phyloP scores from a whole-genome alignment of 495 filamentous ascomycete species.

The Talaromyces thailandensis region DNA sequence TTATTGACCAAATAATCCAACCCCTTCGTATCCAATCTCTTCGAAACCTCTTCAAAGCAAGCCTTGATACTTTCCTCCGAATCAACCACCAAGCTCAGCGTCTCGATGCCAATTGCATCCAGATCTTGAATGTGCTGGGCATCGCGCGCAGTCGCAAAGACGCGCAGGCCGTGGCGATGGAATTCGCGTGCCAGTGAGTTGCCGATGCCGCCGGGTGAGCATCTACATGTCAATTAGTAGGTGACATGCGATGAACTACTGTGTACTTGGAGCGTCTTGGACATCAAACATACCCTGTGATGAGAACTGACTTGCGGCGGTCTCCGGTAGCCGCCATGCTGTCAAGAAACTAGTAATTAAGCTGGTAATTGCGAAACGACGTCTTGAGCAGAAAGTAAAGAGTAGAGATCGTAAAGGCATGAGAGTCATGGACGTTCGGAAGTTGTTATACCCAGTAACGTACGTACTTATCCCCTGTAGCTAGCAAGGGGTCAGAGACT shows the following conservation, averaged over 20 bases:
- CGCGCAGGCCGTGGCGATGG: conserved; percentile 37
- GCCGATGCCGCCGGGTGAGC: conserved; percentile 50
- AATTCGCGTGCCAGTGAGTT: conserved; percentile 50
- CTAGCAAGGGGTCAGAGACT: not conserved
- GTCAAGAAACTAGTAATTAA: not conserved
- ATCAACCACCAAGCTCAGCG: conserved; percentile 44
- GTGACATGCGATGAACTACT: not conserved
- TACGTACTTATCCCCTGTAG: not conserved
- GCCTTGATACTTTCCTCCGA: conserved; percentile 33
- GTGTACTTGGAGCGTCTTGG: not conserved
- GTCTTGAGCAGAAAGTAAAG: not conserved
- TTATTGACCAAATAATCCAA: conserved; percentile 56
- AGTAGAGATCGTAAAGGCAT: not conserved
- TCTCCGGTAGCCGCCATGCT: conserved; percentile 15
- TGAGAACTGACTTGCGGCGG: conserved; percentile 32
- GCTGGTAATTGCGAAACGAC: not conserved
- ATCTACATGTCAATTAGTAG: conserved; percentile 19
- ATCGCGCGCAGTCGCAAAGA: conserved; percentile 50
- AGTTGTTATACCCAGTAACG: not conserved
- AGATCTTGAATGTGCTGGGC: conserved; percentile 38
- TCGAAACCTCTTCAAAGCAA: conserved; percentile 33
- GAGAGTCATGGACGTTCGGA: not conserved
- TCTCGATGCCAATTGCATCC: conserved; percentile 40
- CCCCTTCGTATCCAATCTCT: conserved; percentile 30
- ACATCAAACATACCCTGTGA: conserved; percentile 33